Evolutionary conservation across 805 yeast genomes (phyloP).

Genomic region (Candida anglica): DNA sequence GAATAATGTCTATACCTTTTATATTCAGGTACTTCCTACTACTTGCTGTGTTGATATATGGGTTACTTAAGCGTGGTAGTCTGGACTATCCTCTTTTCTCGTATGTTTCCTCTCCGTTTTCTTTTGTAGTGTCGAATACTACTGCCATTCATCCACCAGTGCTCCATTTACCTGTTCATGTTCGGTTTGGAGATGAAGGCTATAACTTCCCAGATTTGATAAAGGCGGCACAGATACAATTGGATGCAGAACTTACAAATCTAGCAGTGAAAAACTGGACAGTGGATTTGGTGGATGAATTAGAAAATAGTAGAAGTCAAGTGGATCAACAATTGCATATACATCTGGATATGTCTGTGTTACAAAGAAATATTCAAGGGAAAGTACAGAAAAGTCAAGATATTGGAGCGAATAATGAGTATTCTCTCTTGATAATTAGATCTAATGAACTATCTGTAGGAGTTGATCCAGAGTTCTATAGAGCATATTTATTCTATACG

Average conservation of each 20-base stretch:
- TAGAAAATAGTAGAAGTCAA: conserved; percentile 2
- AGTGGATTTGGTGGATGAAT: conserved; percentile 11
- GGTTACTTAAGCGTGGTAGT: too few species aligned
- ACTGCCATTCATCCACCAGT: not conserved
- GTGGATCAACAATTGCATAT: too few species aligned
- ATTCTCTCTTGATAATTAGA: conserved; percentile 12
- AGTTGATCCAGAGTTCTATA: conserved; percentile 36
- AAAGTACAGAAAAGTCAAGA: not conserved
- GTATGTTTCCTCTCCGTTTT: not conserved
- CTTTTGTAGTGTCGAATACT: not conserved
- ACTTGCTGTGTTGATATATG: too few species aligned
- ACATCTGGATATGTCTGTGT: conserved; percentile 14
- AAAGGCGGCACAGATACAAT: conserved; percentile 39
- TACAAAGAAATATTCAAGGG: conserved; percentile 7
- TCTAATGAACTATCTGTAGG: conserved; percentile 42
- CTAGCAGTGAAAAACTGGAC: conserved; percentile 7
- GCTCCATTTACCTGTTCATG: conserved; percentile 19
- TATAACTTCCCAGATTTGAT: conserved; percentile 65
- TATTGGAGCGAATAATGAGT: too few species aligned
- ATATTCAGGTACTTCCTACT: too few species aligned
- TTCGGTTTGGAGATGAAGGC: conserved; percentile 34
- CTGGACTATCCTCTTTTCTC: not conserved
- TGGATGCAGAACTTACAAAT: conserved; percentile 17
- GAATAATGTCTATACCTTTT: too few species aligned
- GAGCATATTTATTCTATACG: conserved; percentile 39